Evolutionary conservation across 352 stramenopile genomes (phyloP), one percentile per base, ranked within the genome.

Genomic region (Globisporangium spinosum): DNA sequence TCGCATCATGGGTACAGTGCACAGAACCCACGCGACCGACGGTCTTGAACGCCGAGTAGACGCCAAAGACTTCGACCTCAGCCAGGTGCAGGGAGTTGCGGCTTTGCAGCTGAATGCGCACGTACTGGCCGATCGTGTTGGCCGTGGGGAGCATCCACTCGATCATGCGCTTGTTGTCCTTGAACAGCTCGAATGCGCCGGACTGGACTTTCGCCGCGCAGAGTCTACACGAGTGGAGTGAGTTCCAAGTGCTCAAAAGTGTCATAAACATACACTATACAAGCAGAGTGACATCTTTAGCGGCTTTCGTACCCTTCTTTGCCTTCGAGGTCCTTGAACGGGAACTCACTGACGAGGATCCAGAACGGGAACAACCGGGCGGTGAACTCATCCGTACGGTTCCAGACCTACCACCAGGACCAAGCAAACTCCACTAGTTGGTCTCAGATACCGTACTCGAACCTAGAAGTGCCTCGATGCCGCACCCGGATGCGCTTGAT

Each of bases 21-120:
- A 90, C 91, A 0, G 82, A 80, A 32, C 79, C 84, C 13, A 97
- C 89, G 13, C 82, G 81, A 6, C 93, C 94, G 2, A 97, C 81
- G 57, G 87, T 93, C 55, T 88, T 86, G 68, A 89, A 87, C 5
- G 85, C 78, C 22, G 90, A 91, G 74, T 91, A 93, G 5, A 94
- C 91, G 13, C 93, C 95, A 69, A 97, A 97, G 10, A 98, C 91
- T 70, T 98, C 84, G 20, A 98, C 72, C 70, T 94, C 73, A 27
- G 91, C 90, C 60, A 98, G 77, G 71, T 98, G 91, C 60, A 98
- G 72, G 63, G 97, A 98, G 65, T 93, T 91, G 58, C 79, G 93
- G 47, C 70, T 79, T 70, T 98, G 87, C 4, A 98, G 69, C 68
- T 98, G 95, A 12, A 98, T 75, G n/a, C 85, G 81, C 4, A 91